Percentiles rank a stretch among this genome's conserved stretches.
Conservation (phyloP, 1,284 basidiomycete species). For the Exobasidium rhododendri region DNA sequence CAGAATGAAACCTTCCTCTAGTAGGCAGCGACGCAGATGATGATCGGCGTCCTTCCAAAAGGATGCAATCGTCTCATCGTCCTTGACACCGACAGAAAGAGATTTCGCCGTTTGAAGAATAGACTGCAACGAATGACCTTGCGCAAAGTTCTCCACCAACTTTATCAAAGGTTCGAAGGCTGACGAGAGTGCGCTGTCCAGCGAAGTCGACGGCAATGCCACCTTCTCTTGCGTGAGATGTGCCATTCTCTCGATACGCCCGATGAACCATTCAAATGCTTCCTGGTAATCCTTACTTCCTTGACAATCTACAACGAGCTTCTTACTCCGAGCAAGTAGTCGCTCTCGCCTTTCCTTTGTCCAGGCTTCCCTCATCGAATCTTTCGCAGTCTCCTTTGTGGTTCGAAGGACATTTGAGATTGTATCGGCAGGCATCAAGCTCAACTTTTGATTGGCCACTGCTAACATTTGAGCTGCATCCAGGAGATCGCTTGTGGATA, state of each 20-base stretch:
- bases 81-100: slow-evolving; percentile 14
- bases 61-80: slow-evolving; percentile 11
- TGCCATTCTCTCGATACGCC: slow-evolving; percentile 6
- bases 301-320: slow-evolving; percentile 21
- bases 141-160: slow-evolving; percentile 22
- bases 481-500: slow-evolving; percentile 14
- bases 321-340: slow-evolving; percentile 14
- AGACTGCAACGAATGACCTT: slow-evolving; percentile 1
- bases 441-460: slow-evolving; percentile 10
- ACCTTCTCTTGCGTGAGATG: neutral
- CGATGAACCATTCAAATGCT: slow-evolving; percentile 20
- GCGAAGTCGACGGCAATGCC: slow-evolving; percentile 12
- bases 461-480: slow-evolving; percentile 21
- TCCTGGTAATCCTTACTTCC: slow-evolving; percentile 13
- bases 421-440: slow-evolving; percentile 2
- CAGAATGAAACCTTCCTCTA: slow-evolving; percentile 19
- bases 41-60: slow-evolving; percentile 18
- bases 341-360: slow-evolving; percentile 12
- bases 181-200: slow-evolving; percentile 8
- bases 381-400: neutral
- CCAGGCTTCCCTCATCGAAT: slow-evolving; percentile 12
- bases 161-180: slow-evolving; percentile 12
- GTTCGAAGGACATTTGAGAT: neutral
- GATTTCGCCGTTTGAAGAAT: slow-evolving; percentile 13
- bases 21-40: slow-evolving; percentile 13